Base-by-base conservation (phyloP, 108 stramenopile species). In the Pseudonitzschia multiseries region DNA sequence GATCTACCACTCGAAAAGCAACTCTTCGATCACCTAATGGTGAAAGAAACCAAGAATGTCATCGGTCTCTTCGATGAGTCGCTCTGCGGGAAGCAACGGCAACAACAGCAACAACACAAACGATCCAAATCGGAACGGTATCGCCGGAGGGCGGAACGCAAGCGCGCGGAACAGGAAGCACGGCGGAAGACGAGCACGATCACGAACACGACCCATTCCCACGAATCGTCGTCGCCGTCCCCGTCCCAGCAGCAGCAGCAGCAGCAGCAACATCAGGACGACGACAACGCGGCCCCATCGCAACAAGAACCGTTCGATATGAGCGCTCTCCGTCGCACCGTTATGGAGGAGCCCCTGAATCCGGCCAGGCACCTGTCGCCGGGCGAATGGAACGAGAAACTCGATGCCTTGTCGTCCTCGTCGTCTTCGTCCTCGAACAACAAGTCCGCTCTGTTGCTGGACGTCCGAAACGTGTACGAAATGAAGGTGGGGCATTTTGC, bases 401-500 rank as follows among this genome's bases (percentile, higher is more conserved):
- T 64, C 27, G 27, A 54, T n/a, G 51, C 21, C 24, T 59, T 52
- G 8, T 63, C 36, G 59, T 40, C 6, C 8, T 65, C 64, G 26
- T 24, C 29, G 40, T 24, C 61, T 48, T 57, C n/a, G 29, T 57
- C 57, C 6, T 56, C 54, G 6, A 31, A 57, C 29, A 43, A 67
- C 4, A 64, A 66, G 4, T 73, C 76, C 18, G 82, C 86, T 12
- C 69, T 91, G 21, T 59, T 94, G 6, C 57, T 94, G 29, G 93
- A 94, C 69, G 84, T 89, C 31, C 80, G 93, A 22, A 94, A 91
- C 71, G 79, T 90, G 0, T 94, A 91, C 63, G 93, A 94, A 74
- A 77, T 76, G 3, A 74, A 81, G 20, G 85, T 94, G 12, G 93
- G 93, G 0, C 82, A 86, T 71, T 92, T 94, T 73, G 72, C 65